A percentile compares a stretch with the other conserved stretches of the same genome.
These are phyloP conservation scores for Kwoniella bestiolae DNA, from an alignment of 768 basidiomycete species.

Conservation along the genomic window DNA sequence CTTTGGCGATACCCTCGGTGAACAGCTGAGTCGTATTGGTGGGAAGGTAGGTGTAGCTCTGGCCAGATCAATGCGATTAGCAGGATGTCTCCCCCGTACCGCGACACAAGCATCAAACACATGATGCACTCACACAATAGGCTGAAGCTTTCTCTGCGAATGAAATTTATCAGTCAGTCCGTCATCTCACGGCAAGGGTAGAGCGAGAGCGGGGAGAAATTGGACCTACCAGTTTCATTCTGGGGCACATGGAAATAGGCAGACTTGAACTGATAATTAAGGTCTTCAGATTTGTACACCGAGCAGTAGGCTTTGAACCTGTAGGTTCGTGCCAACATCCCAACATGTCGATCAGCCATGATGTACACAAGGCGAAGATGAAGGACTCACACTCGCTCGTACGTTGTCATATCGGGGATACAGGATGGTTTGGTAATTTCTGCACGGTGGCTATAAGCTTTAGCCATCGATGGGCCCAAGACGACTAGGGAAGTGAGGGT, in stretches of 20 bases:
- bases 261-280: neutral
- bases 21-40: neutral
- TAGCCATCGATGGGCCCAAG: no score
- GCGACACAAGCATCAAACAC: no score
- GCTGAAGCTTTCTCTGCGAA: neutral
- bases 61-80: neutral
- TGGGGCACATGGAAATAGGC: neutral
- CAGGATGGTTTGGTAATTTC: no score
- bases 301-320: neutral
- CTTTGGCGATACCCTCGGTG: neutral
- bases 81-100: no score
- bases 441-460: no score
- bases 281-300: neutral
- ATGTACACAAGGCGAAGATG: no score
- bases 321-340: no score
- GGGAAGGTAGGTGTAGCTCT: neutral
- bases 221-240: neutral
- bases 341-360: no score
- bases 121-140: conserved; percentile 1
- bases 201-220: neutral
- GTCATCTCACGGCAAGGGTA: neutral
- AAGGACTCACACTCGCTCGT: no score
- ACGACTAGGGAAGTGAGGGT: no score
- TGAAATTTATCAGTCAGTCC: neutral
- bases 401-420: no score